These are phyloP conservation scores for Dionaea muscipula DNA, from an alignment of 179 eudicot species.

Conservation along the genomic window DNA sequence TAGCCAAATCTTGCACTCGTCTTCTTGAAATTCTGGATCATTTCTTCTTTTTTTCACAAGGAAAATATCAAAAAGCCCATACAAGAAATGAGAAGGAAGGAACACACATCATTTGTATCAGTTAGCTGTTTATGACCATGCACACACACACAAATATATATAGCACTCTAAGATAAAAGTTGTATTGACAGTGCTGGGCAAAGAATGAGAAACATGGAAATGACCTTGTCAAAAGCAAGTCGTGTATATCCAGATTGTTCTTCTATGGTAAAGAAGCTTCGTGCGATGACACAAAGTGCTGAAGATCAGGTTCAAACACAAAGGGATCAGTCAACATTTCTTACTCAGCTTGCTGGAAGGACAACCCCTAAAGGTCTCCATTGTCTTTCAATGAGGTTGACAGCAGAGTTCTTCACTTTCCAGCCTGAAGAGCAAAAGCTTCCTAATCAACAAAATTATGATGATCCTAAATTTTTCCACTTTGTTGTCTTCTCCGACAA, in stretches of 20 bases:
- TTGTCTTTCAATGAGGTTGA: conserved; percentile 91
- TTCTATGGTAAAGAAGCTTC: conserved; percentile 59
- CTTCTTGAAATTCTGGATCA: background rate
- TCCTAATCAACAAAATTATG: conserved; percentile 42
- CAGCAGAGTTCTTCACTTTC: conserved; percentile 58
- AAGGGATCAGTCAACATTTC: conserved; percentile 45
- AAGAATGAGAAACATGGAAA: conserved; percentile 59
- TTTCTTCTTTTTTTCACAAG: background rate
- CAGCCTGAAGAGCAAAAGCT: conserved; percentile 39
- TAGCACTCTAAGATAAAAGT: background rate
- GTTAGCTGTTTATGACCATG: no score
- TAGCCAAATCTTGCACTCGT: background rate
- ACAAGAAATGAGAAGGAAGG: no score
- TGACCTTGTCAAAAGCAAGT: conserved; percentile 55
- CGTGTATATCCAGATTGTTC: conserved; percentile 61
- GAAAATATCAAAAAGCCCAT: background rate
- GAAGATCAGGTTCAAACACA: conserved; percentile 65
- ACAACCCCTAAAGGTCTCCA: conserved; percentile 92
- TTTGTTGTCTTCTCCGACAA: conserved; percentile 82
- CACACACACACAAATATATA: no score
- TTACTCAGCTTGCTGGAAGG: conserved; percentile 72
- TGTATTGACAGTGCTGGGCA: conserved; percentile 38
- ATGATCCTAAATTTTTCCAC: conserved; percentile 48
- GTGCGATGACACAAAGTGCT: conserved; percentile 69
- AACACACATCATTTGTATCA: no score